phyloP scores from a whole-genome alignment of 2,329 filamentous ascomycete genomes.

The Nemania sp. region DNA sequence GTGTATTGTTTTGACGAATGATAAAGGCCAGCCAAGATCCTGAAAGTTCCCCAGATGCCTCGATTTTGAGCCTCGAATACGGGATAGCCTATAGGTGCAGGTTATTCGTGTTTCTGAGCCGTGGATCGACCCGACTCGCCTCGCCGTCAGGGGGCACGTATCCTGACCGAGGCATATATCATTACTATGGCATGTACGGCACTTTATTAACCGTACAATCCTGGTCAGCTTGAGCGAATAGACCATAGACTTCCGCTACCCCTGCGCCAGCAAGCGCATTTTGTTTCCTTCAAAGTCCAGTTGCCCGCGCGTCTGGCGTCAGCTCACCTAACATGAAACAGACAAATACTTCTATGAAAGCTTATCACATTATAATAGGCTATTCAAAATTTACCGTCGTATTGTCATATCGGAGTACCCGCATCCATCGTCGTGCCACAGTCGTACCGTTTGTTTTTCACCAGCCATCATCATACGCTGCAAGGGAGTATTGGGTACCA shows the following conservation, averaged over 20 bases:
- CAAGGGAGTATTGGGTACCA: too few relatives aligned
- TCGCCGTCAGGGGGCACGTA: conserved; percentile 2
- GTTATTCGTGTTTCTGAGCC: background rate
- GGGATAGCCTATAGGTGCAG: background rate
- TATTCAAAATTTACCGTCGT: too few relatives aligned
- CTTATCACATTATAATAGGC: too few relatives aligned
- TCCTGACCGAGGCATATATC: background rate
- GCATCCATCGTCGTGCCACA: too few relatives aligned
- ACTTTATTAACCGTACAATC: background rate
- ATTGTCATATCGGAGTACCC: too few relatives aligned
- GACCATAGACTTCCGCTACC: background rate
- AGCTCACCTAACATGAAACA: background rate
- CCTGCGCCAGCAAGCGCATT: background rate
- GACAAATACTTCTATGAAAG: too few relatives aligned
- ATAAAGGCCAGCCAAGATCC: background rate
- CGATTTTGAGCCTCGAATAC: background rate
- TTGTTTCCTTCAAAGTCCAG: background rate
- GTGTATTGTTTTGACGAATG: background rate
- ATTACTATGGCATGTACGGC: background rate
- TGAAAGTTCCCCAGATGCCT: background rate
- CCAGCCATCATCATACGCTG: background rate
- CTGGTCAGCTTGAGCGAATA: background rate
- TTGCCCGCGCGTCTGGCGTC: background rate
- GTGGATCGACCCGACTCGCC: background rate
- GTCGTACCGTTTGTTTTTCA: background rate